Percentiles rank a stretch among this genome's conserved stretches.
phyloP scores from a whole-genome alignment of 257 asterid genomes.

The Oldenlandia corymbosa region DNA sequence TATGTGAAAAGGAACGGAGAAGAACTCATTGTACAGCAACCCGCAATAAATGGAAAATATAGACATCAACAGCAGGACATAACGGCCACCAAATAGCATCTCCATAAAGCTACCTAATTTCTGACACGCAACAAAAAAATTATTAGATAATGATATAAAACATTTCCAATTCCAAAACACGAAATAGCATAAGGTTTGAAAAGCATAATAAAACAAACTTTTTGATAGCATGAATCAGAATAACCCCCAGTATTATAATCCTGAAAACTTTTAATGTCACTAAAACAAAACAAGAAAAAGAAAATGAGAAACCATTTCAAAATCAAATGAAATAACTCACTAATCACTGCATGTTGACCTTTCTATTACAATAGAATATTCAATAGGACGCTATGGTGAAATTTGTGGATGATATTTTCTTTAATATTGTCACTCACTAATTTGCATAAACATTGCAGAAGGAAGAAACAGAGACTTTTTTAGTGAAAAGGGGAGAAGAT shows the following conservation, averaged over 20 bases:
- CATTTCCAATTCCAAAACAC: constrained; percentile 2
- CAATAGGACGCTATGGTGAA: neutral
- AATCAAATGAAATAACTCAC: neutral
- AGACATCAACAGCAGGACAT: constrained; percentile 88
- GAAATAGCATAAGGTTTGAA: too few relatives aligned
- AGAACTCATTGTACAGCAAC: constrained; percentile 92
- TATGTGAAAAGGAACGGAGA: constrained; percentile 94
- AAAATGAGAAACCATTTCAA: neutral
- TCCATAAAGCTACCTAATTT: constrained; percentile 99
- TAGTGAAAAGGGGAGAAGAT: neutral
- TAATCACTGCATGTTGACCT: neutral
- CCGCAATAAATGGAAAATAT: constrained; percentile 95
- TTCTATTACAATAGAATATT: too few relatives aligned
- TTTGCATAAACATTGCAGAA: neutral
- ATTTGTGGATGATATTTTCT: neutral
- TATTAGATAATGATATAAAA: constrained; percentile 10
- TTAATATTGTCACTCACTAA: neutral
- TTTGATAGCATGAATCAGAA: too few relatives aligned
- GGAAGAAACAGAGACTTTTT: neutral
- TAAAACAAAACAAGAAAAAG: neutral
- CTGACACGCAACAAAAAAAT: constrained; percentile 41
- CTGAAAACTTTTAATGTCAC: neutral
- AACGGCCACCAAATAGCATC: constrained; percentile 98
- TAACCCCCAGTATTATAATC: neutral
- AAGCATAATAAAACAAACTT: neutral